Percentiles rank a stretch among this genome's conserved stretches.
Evolutionary conservation across 179 eudicot genomes (phyloP).

Genomic region (Vitellaria paradoxa): DNA sequence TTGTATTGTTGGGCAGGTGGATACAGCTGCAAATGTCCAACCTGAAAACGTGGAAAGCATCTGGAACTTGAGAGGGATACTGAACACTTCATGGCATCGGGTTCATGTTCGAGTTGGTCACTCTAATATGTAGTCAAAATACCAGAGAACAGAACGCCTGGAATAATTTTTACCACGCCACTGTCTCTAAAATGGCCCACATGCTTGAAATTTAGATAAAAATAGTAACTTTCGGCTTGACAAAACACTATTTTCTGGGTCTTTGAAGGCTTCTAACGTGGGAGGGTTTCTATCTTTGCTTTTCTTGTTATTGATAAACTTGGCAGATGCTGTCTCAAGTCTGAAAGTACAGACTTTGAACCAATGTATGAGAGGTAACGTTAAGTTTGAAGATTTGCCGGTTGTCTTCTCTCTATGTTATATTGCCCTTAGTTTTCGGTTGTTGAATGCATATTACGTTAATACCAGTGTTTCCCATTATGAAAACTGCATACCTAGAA

Average conservation of each 20-base stretch:
- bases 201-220: conserved; percentile 1
- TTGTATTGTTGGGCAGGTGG: conserved; percentile 46
- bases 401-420: too few species aligned
- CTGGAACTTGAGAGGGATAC: conserved; percentile 82
- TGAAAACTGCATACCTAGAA: too few species aligned
- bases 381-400: too few species aligned
- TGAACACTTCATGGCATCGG: conserved; percentile 87
- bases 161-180: too few species aligned
- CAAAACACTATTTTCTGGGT: not conserved
- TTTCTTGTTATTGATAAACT: too few species aligned
- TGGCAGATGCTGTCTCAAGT: too few species aligned
- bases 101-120: conserved; percentile 60
- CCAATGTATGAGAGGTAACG: too few species aligned
- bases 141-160: not conserved
- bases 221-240: not conserved
- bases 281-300: too few species aligned
- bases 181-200: not conserved
- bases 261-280: not conserved
- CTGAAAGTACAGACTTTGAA: too few species aligned
- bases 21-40: conserved; percentile 71
- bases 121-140: conserved; percentile 41
- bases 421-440: too few species aligned
- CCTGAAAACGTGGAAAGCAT: conserved; percentile 69
- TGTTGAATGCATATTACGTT: too few species aligned
- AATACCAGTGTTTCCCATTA: too few species aligned